phyloP scores from a whole-genome alignment of 805 yeast genomes.

The Lipomyces spencermartinsiae region DNA sequence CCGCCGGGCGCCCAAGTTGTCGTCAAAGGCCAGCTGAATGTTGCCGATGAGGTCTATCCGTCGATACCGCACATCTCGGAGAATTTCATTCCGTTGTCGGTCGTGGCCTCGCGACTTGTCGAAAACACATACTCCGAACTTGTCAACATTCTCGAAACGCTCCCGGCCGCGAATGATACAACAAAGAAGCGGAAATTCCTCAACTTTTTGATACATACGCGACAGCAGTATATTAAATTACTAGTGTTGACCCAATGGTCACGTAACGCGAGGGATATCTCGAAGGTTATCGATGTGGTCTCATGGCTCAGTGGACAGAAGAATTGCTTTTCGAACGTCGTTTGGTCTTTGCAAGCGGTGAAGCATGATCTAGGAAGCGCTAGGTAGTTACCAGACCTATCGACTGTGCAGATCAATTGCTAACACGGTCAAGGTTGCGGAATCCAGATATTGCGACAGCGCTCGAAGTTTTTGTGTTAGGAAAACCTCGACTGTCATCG shows the following conservation, averaged over 20 bases:
- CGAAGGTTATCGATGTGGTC: conserved; percentile 79
- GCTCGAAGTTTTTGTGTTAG: conserved; percentile 78
- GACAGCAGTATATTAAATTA: conserved; percentile 83
- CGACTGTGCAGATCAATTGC: not conserved
- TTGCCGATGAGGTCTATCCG: conserved; percentile 42
- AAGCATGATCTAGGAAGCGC: conserved; percentile 82
- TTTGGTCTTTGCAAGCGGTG: conserved; percentile 70
- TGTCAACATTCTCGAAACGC: conserved; percentile 63
- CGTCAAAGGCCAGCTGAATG: conserved; percentile 7
- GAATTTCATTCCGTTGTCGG: conserved; percentile 69
- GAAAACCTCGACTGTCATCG: conserved; percentile 46
- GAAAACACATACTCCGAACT: conserved; percentile 69
- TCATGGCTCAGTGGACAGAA: conserved; percentile 87
- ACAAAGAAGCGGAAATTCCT: conserved; percentile 72
- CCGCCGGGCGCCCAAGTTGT: conserved; percentile 2
- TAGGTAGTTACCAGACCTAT: conserved; percentile 50
- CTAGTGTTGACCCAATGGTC: conserved; percentile 93
- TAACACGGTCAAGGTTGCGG: conserved; percentile 55
- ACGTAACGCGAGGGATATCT: conserved; percentile 70
- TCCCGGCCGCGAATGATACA: conserved; percentile 64
- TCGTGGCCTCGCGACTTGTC: conserved; percentile 64
- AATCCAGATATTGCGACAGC: conserved; percentile 90
- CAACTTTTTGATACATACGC: conserved; percentile 67
- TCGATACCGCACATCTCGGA: conserved; percentile 73
- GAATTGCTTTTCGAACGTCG: conserved; percentile 64